phyloP scores from a whole-genome alignment of 164 flowering plant species.

The Buxus sempervirens region DNA sequence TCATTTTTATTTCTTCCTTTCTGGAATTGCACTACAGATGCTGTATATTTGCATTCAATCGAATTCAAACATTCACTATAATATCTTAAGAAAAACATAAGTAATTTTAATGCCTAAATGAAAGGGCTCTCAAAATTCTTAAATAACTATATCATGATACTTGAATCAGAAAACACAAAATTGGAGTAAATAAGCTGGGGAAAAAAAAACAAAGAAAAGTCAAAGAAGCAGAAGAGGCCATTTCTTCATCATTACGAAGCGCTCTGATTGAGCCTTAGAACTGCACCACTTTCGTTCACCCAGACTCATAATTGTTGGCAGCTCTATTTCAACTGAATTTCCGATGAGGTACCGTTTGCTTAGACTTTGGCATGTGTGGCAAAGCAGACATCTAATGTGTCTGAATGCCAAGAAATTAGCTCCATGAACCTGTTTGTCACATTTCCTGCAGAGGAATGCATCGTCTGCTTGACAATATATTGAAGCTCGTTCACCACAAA shows the following conservation, averaged over 20 bases:
- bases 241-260: constrained; percentile 16
- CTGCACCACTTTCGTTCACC: constrained; percentile 17
- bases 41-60: not conserved
- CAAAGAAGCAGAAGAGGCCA: constrained; percentile 30
- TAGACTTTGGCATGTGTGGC: constrained; percentile 36
- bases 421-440: constrained; percentile 51
- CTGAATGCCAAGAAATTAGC: constrained; percentile 56
- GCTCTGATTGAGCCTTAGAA: constrained; percentile 4
- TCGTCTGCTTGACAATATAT: constrained; percentile 60
- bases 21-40: not conserved
- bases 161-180: not conserved
- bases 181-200: not conserved
- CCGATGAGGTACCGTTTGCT: constrained; percentile 41
- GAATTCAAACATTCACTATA: too few species aligned
- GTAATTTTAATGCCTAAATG: too few species aligned
- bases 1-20: too few species aligned
- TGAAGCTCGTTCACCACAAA: constrained; percentile 37
- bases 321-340: constrained; percentile 28
- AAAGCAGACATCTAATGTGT: constrained; percentile 49
- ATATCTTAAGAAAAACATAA: too few species aligned
- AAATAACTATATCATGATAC: too few species aligned
- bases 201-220: constrained; percentile 2
- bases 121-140: too few species aligned
- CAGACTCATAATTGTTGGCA: constrained; percentile 22
- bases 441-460: constrained; percentile 49